Evolutionary conservation across 805 yeast species (phyloP), one percentile per base, ranked within the genome.

Genomic region (Lipomyces lipofer): DNA sequence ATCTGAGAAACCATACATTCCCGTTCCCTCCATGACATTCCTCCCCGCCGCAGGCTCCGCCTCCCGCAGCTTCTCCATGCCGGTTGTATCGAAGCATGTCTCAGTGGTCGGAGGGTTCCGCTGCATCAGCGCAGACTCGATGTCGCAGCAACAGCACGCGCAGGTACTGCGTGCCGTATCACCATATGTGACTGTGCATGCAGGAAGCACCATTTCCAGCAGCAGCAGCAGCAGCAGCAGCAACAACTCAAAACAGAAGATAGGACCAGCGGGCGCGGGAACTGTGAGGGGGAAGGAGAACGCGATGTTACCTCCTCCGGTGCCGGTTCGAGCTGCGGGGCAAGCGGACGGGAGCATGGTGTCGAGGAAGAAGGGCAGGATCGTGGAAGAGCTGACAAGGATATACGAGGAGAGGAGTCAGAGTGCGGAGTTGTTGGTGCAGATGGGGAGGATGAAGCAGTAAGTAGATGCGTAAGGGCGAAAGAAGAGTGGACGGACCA

Each of bases 341-440:
- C 33, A 36, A 35, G 28, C 15, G 12, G 49, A 2, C 4, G 43
- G 15, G 5, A 30, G 19, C 9, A 22, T 30, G 30, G 24, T 27
- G 13, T 46, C 51, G 17, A 27, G 62, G 44, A 56, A 54, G 36
- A 51, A 52, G 25, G 64, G 64, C 13, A 40, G 47, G 47, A 38
- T 60, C 29, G 61, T 60, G n/a, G 58, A 60, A 44, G 59, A 60
- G 33, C 49, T 60, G 33, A 28, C 62, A 4, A 30, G 45, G 21
- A 49, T 60, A 9, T 60, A 59, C 30, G 64, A 60, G 33, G 64
- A 60, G 49, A 49, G 64, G 21, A 54, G 61, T 29, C 60, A 59
- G 54, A 58, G 58, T 24, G 63, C 58, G 4, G 52, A 51, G 47
- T 29, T 56, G 35, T 46, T 59, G 25, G 52, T 55, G 35, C 58